Evolutionary conservation across 495 filamentous ascomycete species (phyloP), one percentile per base, ranked within the genome.

Genomic region (Chaetomidium leptoderma): DNA sequence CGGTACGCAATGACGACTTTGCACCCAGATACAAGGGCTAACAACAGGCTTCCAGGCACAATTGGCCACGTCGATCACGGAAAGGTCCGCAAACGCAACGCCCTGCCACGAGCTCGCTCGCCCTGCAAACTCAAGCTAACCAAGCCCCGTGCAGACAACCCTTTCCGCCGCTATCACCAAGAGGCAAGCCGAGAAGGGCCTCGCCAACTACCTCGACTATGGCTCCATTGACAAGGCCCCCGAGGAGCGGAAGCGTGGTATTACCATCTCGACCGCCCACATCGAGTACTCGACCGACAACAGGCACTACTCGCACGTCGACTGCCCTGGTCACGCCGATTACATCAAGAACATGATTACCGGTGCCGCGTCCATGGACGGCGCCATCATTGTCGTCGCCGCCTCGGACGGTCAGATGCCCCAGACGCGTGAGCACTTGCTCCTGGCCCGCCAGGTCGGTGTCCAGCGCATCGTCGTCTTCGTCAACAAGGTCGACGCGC

Each of bases 261-360:
- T 98, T 75, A 98, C 93, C 69, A 98, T 98, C 77, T 90, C 93
- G 46, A 90, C 92, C 39, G 90, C 93, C 60, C 93, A 98, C 78
- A 95, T 98, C 76, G 93, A 98, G 79, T 98, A 97, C 76, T 79
- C 87, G 67, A 97, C 93, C 70, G 88, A 95, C 6, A 72, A 71
- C 64, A 85, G 95, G 63, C 93, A 98, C 78, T 98, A 98, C 78
- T 91, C 93, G 66, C 93, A 98, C 83, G 93, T 98, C 78, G 93
- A 98, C 83, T 98, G 93, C 75, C 93, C 93, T 53, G 93, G 93
- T 74, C 93, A 98, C 85, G 93, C 93, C 71, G 93, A 98, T 90
- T 98, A 97, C 81, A 97, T 98, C 78, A 98, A 98, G 86, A 98
- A 98, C 84, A 97, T 97, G 92, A 97, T 97, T 74, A 96, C 92